Conservation (phyloP, 1,284 basidiomycete genomes). For the Irpex sp. region DNA sequence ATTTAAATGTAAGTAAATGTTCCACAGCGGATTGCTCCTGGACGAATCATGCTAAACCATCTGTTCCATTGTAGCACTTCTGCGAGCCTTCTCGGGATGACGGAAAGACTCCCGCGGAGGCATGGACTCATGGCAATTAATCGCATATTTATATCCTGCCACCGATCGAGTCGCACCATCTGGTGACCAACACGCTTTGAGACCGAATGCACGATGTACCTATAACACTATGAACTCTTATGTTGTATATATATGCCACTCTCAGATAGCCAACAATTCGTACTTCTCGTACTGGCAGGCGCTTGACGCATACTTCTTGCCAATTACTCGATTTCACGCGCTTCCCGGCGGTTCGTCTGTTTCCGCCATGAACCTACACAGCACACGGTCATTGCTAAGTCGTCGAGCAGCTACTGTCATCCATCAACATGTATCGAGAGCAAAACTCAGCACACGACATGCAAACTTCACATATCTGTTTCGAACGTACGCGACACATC, state of each 20-base stretch:
- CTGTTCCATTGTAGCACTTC: constrained; percentile 20
- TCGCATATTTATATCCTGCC: too few relatives aligned
- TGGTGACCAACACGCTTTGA: too few relatives aligned
- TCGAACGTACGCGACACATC: constrained; percentile 47
- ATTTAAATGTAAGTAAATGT: constrained; percentile 23
- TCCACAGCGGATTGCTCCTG: not conserved
- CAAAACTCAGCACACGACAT: not conserved
- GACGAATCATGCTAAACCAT: not conserved
- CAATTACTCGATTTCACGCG: not conserved
- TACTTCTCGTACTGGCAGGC: not conserved
- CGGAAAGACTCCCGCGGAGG: not conserved
- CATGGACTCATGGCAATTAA: not conserved
- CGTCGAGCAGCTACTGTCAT: not conserved
- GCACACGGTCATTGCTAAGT: not conserved
- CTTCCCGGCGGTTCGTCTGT: not conserved
- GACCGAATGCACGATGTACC: too few relatives aligned
- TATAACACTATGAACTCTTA: too few relatives aligned
- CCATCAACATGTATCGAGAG: not conserved
- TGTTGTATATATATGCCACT: not conserved
- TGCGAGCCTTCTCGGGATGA: constrained; percentile 25
- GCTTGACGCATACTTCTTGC: not conserved
- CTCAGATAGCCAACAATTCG: not conserved
- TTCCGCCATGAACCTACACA: constrained; percentile 1
- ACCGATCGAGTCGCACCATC: too few relatives aligned
- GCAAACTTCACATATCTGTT: not conserved